Evolutionary conservation across 495 filamentous ascomycete genomes (phyloP).

Genomic region (Penicillium desertorum): DNA sequence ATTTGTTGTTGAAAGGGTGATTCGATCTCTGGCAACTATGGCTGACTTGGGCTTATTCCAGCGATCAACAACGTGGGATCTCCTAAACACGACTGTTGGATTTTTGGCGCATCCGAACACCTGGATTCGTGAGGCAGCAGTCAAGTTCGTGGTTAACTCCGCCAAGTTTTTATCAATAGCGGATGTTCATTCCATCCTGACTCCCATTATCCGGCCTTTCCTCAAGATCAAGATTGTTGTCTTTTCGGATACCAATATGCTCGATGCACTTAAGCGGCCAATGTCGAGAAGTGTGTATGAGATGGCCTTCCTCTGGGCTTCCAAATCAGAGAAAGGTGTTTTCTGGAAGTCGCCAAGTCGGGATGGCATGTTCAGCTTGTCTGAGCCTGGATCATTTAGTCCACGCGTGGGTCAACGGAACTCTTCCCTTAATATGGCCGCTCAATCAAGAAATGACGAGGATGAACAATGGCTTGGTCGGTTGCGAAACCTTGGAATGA

Average conservation of each 20-base stretch:
- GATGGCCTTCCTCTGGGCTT: constrained; percentile 81
- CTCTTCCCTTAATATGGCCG: constrained; percentile 34
- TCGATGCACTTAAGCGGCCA: constrained; percentile 82
- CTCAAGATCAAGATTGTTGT: constrained; percentile 66
- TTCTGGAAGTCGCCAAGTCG: constrained; percentile 81
- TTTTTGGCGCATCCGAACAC: constrained; percentile 92
- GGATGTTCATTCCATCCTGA: constrained; percentile 77
- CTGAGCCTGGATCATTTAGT: constrained; percentile 32
- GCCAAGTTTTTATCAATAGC: constrained; percentile 76
- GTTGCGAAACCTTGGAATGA: constrained; percentile 80
- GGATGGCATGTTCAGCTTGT: constrained; percentile 64
- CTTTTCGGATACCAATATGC: constrained; percentile 69
- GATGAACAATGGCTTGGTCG: constrained; percentile 92
- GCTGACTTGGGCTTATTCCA: constrained; percentile 86
- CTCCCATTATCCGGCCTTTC: constrained; percentile 76
- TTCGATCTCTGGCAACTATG: constrained; percentile 86
- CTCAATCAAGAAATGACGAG: constrained; percentile 74
- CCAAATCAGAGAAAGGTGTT: constrained; percentile 69
- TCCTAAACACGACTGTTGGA: constrained; percentile 73
- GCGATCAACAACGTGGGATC: constrained; percentile 79
- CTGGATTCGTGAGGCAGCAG: constrained; percentile 90
- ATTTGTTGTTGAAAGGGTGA: constrained; percentile 86
- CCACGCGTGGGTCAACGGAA: constrained; percentile 29
- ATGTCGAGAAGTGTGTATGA: constrained; percentile 80
- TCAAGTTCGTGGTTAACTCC: constrained; percentile 75